phyloP scores from a whole-genome alignment of 2,329 filamentous ascomycete genomes.

The Cytospora piceae region DNA sequence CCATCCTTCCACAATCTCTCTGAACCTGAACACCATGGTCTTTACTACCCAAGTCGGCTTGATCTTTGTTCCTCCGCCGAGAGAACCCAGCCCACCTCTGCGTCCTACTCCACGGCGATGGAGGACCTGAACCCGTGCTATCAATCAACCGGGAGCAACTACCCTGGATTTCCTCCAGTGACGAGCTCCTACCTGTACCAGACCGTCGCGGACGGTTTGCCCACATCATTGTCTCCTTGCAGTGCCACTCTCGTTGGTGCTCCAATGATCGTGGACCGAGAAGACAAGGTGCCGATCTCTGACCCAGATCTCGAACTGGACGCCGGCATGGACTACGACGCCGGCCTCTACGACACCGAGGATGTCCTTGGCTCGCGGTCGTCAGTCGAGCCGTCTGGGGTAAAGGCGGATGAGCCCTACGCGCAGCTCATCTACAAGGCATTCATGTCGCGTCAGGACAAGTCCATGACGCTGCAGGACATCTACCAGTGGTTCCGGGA shows the following conservation, averaged over 20 bases:
- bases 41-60: slow-evolving; percentile 2
- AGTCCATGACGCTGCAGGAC: slow-evolving; percentile 78
- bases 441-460: slow-evolving; percentile 66
- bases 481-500: slow-evolving; percentile 89
- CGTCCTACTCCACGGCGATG: not conserved
- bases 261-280: slow-evolving; percentile 4
- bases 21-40: not conserved
- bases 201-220: not conserved
- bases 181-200: not conserved
- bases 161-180: not conserved
- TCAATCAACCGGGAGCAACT: not conserved
- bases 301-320: slow-evolving; percentile 12
- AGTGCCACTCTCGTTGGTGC: slow-evolving; percentile 12
- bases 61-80: not conserved
- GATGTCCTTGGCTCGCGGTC: slow-evolving; percentile 9
- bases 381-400: slow-evolving; percentile 23
- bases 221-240: slow-evolving; percentile 21
- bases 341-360: slow-evolving; percentile 2
- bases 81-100: not conserved
- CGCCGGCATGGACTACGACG: slow-evolving; percentile 8
- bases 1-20: not conserved
- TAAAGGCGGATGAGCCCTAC: slow-evolving; percentile 66
- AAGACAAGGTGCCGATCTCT: slow-evolving; percentile 8
- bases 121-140: not conserved
- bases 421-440: slow-evolving; percentile 80